phyloP scores from a whole-genome alignment of 139 green algal genomes.

The Zygnema cylindricum region DNA sequence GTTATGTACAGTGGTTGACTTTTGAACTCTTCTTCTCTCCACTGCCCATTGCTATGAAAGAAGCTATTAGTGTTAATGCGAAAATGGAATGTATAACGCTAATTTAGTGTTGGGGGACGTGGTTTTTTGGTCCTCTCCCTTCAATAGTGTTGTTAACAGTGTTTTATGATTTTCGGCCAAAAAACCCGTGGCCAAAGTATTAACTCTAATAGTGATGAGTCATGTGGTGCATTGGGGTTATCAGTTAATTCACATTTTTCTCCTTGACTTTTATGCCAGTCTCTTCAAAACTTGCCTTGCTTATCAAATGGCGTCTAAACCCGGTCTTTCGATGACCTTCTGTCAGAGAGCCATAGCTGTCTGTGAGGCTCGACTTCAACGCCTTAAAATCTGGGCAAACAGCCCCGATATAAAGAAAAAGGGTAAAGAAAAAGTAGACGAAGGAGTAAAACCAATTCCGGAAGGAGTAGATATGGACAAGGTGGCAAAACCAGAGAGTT shows the following conservation, averaged over 20 bases:
- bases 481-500: not conserved
- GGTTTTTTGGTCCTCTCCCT: too few species aligned
- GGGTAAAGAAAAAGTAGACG: conserved; percentile 26
- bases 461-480: not conserved
- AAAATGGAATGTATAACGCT: too few species aligned
- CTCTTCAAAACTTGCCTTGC: conserved; percentile 47
- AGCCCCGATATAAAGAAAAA: conserved; percentile 25
- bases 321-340: conserved; percentile 24
- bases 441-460: conserved; percentile 31
- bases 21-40: too few species aligned
- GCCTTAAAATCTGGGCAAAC: not conserved
- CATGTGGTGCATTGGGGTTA: too few species aligned
- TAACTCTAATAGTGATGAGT: too few species aligned
- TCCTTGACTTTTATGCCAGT: conserved; percentile 16
- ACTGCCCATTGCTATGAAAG: too few species aligned
- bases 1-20: too few species aligned
- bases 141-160: too few species aligned
- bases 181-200: too few species aligned
- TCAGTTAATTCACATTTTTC: not conserved
- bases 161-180: too few species aligned
- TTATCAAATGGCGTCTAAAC: conserved; percentile 22
- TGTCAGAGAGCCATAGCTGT: conserved; percentile 47
- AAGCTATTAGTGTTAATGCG: too few species aligned
- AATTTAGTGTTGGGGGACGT: too few species aligned
- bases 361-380: conserved; percentile 26